Evolutionary conservation across 2,329 filamentous ascomycete species (phyloP).

Genomic region (Fusarium buharicum): DNA sequence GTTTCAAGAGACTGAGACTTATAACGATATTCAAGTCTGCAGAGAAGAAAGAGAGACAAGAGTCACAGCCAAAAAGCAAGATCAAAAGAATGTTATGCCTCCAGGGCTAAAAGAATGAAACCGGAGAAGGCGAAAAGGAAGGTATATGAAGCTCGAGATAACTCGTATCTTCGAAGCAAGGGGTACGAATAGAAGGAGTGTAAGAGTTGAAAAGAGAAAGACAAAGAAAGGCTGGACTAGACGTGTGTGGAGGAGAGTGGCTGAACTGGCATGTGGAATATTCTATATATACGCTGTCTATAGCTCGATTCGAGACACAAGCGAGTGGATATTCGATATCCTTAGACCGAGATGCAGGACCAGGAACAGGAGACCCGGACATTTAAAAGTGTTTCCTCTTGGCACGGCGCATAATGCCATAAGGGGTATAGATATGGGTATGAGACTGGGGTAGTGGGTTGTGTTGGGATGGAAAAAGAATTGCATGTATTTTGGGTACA

Average conservation of each 20-base stretch:
- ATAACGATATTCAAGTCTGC: conserved; percentile 2
- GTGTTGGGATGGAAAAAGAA: background rate
- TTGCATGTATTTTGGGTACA: conserved; percentile 7
- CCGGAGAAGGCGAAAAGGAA: conserved; percentile 15
- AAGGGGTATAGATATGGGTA: conserved; percentile 16
- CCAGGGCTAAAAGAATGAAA: conserved; percentile 38
- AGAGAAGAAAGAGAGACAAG: conserved; percentile 14
- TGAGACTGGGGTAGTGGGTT: background rate
- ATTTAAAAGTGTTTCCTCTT: conserved; percentile 11
- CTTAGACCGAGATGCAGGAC: conserved; percentile 27
- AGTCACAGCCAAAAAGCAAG: conserved; percentile 19
- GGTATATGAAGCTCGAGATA: conserved; percentile 18
- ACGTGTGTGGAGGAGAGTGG: conserved; percentile 34
- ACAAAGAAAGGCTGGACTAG: conserved; percentile 36
- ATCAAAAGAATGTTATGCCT: conserved; percentile 34
- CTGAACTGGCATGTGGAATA: conserved; percentile 16
- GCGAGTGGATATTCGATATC: conserved; percentile 13
- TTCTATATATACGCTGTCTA: conserved; percentile 36
- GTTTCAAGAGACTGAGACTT: conserved; percentile 10
- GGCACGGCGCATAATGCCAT: conserved; percentile 14
- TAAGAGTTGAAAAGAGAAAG: background rate
- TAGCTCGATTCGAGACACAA: conserved; percentile 9
- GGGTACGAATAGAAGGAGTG: conserved; percentile 24
- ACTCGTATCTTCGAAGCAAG: conserved; percentile 28
- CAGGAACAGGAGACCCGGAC: background rate